phyloP scores from a whole-genome alignment of 768 basidiomycete genomes.

The Russula griseocarnosa region DNA sequence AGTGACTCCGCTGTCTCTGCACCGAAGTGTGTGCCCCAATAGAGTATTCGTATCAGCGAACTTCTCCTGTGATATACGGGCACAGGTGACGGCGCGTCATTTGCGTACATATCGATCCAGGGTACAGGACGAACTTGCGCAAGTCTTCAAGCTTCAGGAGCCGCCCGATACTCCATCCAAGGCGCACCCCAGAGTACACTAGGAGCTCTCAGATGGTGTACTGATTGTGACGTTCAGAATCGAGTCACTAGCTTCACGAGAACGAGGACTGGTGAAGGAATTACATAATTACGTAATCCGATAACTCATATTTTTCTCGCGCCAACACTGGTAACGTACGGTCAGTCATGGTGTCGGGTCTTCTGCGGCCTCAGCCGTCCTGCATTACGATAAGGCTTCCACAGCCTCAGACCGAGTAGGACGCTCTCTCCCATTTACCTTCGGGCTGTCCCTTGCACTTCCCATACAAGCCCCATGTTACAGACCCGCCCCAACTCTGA shows the following conservation, averaged over 20 bases:
- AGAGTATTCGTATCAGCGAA: constrained; percentile 3
- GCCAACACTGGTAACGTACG: no score
- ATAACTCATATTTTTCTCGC: no score
- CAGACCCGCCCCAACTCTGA: no score
- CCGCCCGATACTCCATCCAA: constrained; percentile 23
- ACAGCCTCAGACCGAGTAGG: not conserved
- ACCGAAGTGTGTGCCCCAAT: constrained; percentile 23
- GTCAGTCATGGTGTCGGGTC: no score
- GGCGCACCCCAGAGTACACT: constrained; percentile 17
- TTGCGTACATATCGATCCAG: not conserved
- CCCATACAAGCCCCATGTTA: no score
- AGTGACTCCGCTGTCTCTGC: constrained; percentile 18
- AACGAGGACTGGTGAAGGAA: no score
- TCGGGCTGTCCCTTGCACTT: no score
- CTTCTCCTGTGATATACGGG: constrained; percentile 22
- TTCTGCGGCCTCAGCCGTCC: no score
- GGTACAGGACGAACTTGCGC: not conserved
- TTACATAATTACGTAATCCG: no score
- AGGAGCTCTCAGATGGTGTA: constrained; percentile 21
- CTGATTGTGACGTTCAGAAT: not conserved
- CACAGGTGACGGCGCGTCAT: constrained; percentile 12
- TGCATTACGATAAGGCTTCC: no score
- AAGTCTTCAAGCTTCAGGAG: constrained; percentile 22
- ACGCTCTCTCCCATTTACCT: no score
- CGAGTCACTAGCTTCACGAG: no score